phyloP scores from a whole-genome alignment of 192 early-diverging fungal species.

The Funneliformis mosseae region DNA sequence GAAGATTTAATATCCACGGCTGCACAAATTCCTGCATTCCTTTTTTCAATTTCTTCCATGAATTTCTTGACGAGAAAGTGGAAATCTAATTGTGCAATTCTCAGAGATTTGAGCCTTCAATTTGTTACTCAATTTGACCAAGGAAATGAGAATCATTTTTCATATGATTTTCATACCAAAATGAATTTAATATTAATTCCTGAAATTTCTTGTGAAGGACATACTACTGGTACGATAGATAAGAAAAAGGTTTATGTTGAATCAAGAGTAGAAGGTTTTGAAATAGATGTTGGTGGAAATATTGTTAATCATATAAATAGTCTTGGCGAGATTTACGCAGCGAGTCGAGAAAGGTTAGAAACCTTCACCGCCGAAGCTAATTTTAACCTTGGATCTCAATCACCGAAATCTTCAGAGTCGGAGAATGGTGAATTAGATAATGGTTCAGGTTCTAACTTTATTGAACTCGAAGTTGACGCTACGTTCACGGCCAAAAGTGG shows the following conservation, averaged over 20 bases:
- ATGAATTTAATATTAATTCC: slow-evolving; percentile 60
- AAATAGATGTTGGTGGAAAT: slow-evolving; percentile 68
- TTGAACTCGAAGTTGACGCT: slow-evolving; percentile 53
- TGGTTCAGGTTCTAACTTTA: slow-evolving; percentile 21
- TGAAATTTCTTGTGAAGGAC: slow-evolving; percentile 54
- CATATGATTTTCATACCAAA: slow-evolving; percentile 51
- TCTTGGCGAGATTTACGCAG: slow-evolving; percentile 63
- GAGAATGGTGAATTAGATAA: background rate
- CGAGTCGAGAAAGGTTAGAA: slow-evolving; percentile 59
- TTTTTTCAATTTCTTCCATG: slow-evolving; percentile 63
- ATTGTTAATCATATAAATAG: slow-evolving; percentile 68
- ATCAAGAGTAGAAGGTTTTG: slow-evolving; percentile 69
- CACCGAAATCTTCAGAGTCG: background rate
- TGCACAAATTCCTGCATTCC: slow-evolving; percentile 53
- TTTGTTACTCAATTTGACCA: slow-evolving; percentile 70
- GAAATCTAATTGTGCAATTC: slow-evolving; percentile 52
- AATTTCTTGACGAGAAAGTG: slow-evolving; percentile 62
- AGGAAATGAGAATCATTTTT: slow-evolving; percentile 59
- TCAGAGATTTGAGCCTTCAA: slow-evolving; percentile 65
- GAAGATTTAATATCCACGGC: slow-evolving; percentile 40
- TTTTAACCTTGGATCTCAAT: slow-evolving; percentile 22
- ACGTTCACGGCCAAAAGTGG: slow-evolving; percentile 54
- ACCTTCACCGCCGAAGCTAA: slow-evolving; percentile 49
- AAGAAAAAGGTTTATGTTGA: slow-evolving; percentile 53
- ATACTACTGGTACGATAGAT: slow-evolving; percentile 40